Base-by-base conservation (phyloP, 2,329 filamentous ascomycete species). In the Karstenula rhodostoma region DNA sequence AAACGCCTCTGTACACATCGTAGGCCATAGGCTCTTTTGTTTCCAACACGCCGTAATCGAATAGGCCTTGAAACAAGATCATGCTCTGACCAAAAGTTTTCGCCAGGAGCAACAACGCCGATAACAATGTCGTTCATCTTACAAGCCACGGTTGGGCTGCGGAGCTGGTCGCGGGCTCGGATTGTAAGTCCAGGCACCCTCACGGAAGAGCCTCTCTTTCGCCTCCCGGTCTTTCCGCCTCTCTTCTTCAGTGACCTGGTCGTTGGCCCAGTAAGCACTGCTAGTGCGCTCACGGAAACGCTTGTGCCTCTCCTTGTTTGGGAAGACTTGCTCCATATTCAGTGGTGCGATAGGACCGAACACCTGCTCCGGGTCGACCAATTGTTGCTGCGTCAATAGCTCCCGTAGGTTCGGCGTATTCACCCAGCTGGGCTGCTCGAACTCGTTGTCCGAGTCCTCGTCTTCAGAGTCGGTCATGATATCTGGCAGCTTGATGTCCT, bases 381-480 rank as follows among this genome's bases (percentile, higher is more conserved):
- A 87, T 77, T 99, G 94, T 76, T 99, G 96, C 52, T 88, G 84
- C 60, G 90, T 86, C 27, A 99, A 86, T 57, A 92, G 86, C 56
- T 87, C 84, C 19, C 90, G 87, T 48, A 99, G 86, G 64, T 92
- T 90, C 12, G 94, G 94, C 2, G 92, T 92, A 73, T 97, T 90
- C 4, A 93, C 93, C 95, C 95, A 99, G 8, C 88, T 87, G 2
- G 93, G 91, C 17, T 92, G 86, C 56, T 80, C 82, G 71, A 92
- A 88, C 35, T 84, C 85, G 15, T 87, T 86, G 46, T 86, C 83
- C 2, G 85, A 87, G 62, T 94, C 91, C 51, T 94, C 91, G 60
- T 96, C 92, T 71, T 97, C 94, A 32, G 93, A 93, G 74, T 99
- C 96, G 1, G 95, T 98, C 65, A 93, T 89, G 68, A 99, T 98